Conservation (phyloP, 176 grass and related monocot species). For the Hsuehochloa calcarea region DNA sequence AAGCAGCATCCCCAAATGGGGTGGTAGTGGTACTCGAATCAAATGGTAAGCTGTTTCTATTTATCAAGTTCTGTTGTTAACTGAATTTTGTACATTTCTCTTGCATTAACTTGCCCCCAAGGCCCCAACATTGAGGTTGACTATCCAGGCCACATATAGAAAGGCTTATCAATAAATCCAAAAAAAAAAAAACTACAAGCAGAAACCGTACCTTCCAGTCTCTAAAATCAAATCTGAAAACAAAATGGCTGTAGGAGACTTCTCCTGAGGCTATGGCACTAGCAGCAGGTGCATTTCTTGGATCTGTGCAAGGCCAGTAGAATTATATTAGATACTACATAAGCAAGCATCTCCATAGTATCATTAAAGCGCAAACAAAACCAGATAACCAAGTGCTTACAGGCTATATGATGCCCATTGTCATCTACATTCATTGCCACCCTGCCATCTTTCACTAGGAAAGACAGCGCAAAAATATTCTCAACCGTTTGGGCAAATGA, state of each 20-base stretch:
- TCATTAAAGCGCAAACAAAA: neutral
- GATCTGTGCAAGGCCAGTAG: slow-evolving; percentile 44
- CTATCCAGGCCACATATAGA: neutral
- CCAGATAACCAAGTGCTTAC: slow-evolving; percentile 46
- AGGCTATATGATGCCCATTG: slow-evolving; percentile 63
- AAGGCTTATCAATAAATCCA: neutral
- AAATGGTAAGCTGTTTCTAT: neutral
- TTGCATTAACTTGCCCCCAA: neutral
- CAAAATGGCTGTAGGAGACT: slow-evolving; percentile 84
- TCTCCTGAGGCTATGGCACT: slow-evolving; percentile 66
- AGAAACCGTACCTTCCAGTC: slow-evolving; percentile 77
- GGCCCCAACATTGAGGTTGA: neutral
- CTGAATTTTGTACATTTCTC: neutral
- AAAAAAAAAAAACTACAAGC: neutral
- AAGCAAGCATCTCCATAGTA: neutral
- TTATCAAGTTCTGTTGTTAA: neutral
- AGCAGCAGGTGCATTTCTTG: slow-evolving; percentile 81
- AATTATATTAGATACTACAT: slow-evolving; percentile 28
- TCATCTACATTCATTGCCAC: slow-evolving; percentile 72
- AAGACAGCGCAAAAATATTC: slow-evolving; percentile 90
- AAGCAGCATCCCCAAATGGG: neutral
- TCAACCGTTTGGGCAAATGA: slow-evolving; percentile 97
- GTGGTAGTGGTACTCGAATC: neutral
- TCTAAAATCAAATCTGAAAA: slow-evolving; percentile 81
- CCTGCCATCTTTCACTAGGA: slow-evolving; percentile 93